phyloP scores from a whole-genome alignment of 2,329 filamentous ascomycete genomes.

The Phaeophleospora eucalypticola region DNA sequence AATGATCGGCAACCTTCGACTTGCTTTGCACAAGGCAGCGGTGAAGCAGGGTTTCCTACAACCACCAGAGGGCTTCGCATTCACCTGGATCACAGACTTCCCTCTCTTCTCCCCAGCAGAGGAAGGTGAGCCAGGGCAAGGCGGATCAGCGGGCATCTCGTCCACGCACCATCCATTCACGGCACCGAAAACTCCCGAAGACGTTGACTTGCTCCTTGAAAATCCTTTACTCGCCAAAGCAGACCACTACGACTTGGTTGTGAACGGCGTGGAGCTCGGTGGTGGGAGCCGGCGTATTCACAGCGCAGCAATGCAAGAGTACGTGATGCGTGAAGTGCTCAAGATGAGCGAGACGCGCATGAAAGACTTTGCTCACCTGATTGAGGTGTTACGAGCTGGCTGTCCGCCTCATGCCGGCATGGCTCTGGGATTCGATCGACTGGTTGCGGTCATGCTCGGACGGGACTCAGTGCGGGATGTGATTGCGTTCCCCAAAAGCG shows the following conservation, averaged over 20 bases:
- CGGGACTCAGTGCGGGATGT: slow-evolving; percentile 81
- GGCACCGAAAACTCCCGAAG: slow-evolving; percentile 66
- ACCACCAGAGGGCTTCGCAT: slow-evolving; percentile 54
- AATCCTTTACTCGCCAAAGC: slow-evolving; percentile 70
- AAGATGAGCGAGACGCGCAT: slow-evolving; percentile 69
- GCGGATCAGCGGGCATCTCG: slow-evolving; percentile 72
- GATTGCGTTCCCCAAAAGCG: slow-evolving; percentile 94
- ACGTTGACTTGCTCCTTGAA: slow-evolving; percentile 69
- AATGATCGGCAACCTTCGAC: slow-evolving; percentile 66
- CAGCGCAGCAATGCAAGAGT: slow-evolving; percentile 74
- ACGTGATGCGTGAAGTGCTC: slow-evolving; percentile 77
- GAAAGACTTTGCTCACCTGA: slow-evolving; percentile 77
- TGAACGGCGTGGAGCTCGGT: slow-evolving; percentile 92
- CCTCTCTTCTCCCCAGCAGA: slow-evolving; percentile 79
- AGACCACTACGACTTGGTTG: slow-evolving; percentile 92
- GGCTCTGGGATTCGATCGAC: slow-evolving; percentile 83
- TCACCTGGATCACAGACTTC: slow-evolving; percentile 85
- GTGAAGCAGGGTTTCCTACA: slow-evolving; percentile 58
- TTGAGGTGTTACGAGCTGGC: slow-evolving; percentile 75
- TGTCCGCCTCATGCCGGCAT: slow-evolving; percentile 95
- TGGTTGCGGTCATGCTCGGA: slow-evolving; percentile 75
- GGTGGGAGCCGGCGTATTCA: slow-evolving; percentile 93
- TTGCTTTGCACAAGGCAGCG: slow-evolving; percentile 64
- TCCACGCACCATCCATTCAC: slow-evolving; percentile 97
- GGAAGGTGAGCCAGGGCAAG: slow-evolving; percentile 69